Evolutionary conservation across 345 rosid species (phyloP).

Genomic region (Turnera subulata): DNA sequence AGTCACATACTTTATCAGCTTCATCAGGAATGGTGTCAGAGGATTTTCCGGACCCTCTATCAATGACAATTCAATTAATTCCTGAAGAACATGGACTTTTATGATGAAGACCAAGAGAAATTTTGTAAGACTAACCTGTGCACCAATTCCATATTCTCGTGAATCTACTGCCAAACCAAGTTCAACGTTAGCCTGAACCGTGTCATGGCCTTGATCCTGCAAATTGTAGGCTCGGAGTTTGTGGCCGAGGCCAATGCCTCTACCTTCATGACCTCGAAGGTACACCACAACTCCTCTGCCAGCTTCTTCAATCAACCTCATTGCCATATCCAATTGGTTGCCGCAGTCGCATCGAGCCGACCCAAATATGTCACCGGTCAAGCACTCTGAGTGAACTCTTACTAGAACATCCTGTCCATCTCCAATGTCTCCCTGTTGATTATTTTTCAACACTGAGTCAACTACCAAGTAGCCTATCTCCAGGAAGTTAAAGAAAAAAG

Average conservation of each 20-base stretch:
- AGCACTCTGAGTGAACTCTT: constrained; percentile 86
- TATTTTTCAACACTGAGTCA: constrained; percentile 8
- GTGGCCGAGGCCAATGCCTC: constrained; percentile 91
- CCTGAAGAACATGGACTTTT: no score
- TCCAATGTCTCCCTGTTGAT: constrained; percentile 59
- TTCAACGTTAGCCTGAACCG: constrained; percentile 79
- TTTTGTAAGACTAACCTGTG: constrained; percentile 60
- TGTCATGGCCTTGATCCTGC: constrained; percentile 89
- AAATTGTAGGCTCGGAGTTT: constrained; percentile 78
- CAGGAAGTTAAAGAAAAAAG: neutral
- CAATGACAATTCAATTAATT: no score
- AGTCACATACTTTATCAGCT: no score
- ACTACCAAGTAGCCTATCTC: neutral
- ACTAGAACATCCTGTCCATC: constrained; percentile 79
- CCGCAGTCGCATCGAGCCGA: constrained; percentile 90
- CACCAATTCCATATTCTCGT: constrained; percentile 86
- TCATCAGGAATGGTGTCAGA: neutral
- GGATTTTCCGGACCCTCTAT: no score
- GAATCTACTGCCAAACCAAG: constrained; percentile 82
- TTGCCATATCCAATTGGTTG: constrained; percentile 70
- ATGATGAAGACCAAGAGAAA: no score
- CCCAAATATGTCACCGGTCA: constrained; percentile 81
- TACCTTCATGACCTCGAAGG: constrained; percentile 89
- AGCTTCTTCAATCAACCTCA: constrained; percentile 61
- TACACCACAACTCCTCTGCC: constrained; percentile 74